A percentile compares a stretch with the other conserved stretches of the same genome.
These are phyloP conservation scores for Hyphopichia khmerensis DNA, from an alignment of 1,139 yeast species.

Conservation along the genomic window DNA sequence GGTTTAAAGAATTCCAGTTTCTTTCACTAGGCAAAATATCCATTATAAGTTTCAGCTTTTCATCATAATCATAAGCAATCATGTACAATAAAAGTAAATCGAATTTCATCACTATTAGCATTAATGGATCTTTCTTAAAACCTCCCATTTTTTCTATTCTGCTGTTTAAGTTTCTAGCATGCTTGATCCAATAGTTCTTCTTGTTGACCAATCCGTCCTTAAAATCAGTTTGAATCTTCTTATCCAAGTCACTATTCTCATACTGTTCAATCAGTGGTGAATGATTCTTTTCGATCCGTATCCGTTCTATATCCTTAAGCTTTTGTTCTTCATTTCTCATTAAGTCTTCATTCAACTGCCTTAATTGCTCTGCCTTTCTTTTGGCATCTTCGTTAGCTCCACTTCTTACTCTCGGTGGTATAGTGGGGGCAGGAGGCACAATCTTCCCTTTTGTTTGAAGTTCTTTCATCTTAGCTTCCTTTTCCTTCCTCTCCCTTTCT, in stretches of 20 bases:
- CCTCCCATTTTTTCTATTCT: constrained; percentile 17
- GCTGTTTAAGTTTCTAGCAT: constrained; percentile 26
- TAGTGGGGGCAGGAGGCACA: background rate
- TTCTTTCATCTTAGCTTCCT: constrained; percentile 3
- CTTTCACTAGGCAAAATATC: constrained; percentile 32
- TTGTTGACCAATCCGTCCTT: constrained; percentile 15
- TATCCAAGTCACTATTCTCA: background rate
- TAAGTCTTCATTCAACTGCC: constrained; percentile 20
- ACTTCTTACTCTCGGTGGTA: background rate
- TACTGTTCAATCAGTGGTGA: constrained; percentile 6
- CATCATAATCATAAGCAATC: constrained; percentile 36
- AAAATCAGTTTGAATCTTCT: constrained; percentile 9
- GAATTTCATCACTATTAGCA: constrained; percentile 26
- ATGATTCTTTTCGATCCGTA: constrained; percentile 8
- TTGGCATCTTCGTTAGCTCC: constrained; percentile 8
- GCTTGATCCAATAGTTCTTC: constrained; percentile 30
- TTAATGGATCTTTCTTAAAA: constrained; percentile 18
- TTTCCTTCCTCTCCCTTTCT: constrained; percentile 2
- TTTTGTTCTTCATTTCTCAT: constrained; percentile 11
- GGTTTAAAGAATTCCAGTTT: constrained; percentile 32
- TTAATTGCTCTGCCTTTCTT: constrained; percentile 17
- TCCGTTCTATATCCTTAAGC: constrained; percentile 7
- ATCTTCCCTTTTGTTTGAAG: background rate
- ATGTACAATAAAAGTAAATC: constrained; percentile 32
- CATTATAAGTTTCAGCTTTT: constrained; percentile 24